Evolutionary conservation across 176 grass and related monocot species (phyloP), one percentile per base, ranked within the genome.

Genomic region (Chrysopogon serrulatus): DNA sequence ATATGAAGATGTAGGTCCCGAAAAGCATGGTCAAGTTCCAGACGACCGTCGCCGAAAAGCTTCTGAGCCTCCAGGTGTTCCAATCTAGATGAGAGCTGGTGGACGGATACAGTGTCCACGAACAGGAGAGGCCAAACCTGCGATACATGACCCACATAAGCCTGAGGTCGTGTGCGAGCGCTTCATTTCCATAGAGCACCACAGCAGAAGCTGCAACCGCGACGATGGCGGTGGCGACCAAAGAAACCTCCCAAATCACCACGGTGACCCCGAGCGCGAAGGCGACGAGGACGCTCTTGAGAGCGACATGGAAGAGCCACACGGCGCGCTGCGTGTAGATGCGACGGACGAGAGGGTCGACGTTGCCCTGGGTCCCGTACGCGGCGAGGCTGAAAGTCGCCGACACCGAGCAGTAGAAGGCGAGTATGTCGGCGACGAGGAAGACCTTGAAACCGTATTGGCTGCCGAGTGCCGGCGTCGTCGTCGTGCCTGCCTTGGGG

Each of bases 231-330:
- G 74, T 41, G 12, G 0, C 2, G 33, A 39, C 12, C n/a, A n/a
- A n/a, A 15, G 74, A 77, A 2, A 77, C 41, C 23, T 77, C 74
- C 74, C 74, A 77, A 40, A 79, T 62, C 77, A 79, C 77, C 9
- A 79, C 40, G 28, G 2, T 62, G 27, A 79, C 60, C 11, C 77
- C 77, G 3, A 79, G 39, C 17, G 77, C 21, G 2, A 79, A 79
- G 16, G 77, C 77, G 10, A 47, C 39, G 13, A 65, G 44, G 39
- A 79, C n/a, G 59, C 77, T 79, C 59, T 31, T 44, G 26, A 79
- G 59, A 1, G 77, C 59, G 27, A 79, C 24, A 2, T 64, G 60
- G 60, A 64, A 64, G 7, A 33, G n/a, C 40, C 4, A 2, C 26
- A 64, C 39, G 1, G 60, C 60, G 5, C 48, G 47, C 8, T 2